Conservation (phyloP, 345 rosid species). For the Ceriops decandra region DNA sequence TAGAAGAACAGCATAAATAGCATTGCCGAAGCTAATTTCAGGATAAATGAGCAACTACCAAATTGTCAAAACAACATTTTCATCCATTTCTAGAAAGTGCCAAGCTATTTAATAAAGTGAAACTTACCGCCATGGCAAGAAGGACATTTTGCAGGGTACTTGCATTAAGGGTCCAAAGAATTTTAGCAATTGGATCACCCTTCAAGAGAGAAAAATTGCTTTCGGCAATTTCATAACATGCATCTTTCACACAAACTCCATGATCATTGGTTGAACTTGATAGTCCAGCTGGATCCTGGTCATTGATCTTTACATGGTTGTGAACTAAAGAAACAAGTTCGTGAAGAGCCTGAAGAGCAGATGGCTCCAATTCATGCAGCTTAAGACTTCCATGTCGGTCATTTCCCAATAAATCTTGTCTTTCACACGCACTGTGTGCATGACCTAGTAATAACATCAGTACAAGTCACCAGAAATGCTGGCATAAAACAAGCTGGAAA, state of each 20-base stretch:
- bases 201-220: constrained; percentile 38
- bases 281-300: constrained; percentile 28
- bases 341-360: constrained; percentile 52
- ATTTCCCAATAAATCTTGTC: constrained; percentile 30
- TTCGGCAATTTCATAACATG: constrained; percentile 16
- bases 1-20: not conserved
- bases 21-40: not conserved
- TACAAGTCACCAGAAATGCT: constrained; percentile 16
- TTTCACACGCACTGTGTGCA: constrained; percentile 18
- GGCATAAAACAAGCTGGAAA: not conserved
- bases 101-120: constrained; percentile 8
- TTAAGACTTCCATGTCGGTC: constrained; percentile 25
- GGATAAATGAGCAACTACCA: not conserved
- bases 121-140: constrained; percentile 71
- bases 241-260: constrained; percentile 24
- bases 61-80: constrained; percentile 9
- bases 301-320: constrained; percentile 46
- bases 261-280: constrained; percentile 36
- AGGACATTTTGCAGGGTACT: constrained; percentile 49
- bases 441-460: constrained; percentile 31
- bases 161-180: constrained; percentile 57
- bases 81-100: constrained; percentile 8
- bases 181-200: constrained; percentile 71
- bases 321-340: constrained; percentile 77
- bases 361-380: constrained; percentile 48